phyloP scores from a whole-genome alignment of 129 eudicot genomes.

The Kitagawia praeruptora region DNA sequence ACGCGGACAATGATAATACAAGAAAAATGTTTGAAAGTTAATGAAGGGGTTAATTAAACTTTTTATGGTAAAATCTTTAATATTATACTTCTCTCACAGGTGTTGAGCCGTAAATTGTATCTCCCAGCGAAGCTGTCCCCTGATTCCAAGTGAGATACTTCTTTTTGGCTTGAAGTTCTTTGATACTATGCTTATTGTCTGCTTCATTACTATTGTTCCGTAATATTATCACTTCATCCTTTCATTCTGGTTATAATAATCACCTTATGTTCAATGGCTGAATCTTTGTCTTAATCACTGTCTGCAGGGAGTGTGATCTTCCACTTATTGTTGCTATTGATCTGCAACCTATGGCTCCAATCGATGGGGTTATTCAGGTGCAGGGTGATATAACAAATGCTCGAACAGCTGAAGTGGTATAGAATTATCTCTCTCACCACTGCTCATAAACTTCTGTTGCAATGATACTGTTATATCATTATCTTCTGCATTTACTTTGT shows the following conservation, averaged over 20 bases:
- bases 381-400: slow-evolving; percentile 99
- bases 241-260: background rate
- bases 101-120: slow-evolving; percentile 87
- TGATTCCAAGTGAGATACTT: slow-evolving; percentile 47
- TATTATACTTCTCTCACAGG: slow-evolving; percentile 31
- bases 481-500: background rate
- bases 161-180: background rate
- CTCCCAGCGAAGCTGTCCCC: slow-evolving; percentile 79
- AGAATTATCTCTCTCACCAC: slow-evolving; percentile 9
- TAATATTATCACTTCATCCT: background rate
- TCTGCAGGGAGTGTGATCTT: slow-evolving; percentile 58
- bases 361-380: slow-evolving; percentile 96
- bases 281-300: background rate
- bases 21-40: background rate
- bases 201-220: background rate
- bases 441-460: background rate
- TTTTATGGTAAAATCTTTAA: slow-evolving; percentile 2
- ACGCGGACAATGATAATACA: background rate
- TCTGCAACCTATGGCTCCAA: slow-evolving; percentile 99
- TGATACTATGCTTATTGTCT: background rate
- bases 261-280: background rate
- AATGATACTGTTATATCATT: background rate
- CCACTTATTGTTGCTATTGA: slow-evolving; percentile 98
- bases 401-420: slow-evolving; percentile 93
- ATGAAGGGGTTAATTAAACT: background rate